Evolutionary conservation across 2,329 filamentous ascomycete genomes (phyloP).

Genomic region (Alternaria arbusti): DNA sequence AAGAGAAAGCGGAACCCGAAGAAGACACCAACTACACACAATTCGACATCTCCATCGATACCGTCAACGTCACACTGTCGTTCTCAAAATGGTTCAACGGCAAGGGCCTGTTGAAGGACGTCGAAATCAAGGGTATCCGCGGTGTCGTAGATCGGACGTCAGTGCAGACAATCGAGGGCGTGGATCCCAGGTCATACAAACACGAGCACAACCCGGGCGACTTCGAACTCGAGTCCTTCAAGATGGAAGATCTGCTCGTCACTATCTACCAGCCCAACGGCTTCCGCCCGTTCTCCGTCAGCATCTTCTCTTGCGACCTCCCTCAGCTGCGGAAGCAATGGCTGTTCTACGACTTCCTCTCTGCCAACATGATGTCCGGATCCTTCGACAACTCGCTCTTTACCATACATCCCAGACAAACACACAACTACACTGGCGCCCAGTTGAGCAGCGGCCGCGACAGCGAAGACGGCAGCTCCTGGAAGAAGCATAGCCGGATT

Average conservation of each 20-base stretch:
- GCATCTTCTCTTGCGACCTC: slow-evolving; percentile 94
- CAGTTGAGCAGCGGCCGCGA: slow-evolving; percentile 64
- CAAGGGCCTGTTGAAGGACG: slow-evolving; percentile 87
- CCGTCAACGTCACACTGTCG: slow-evolving; percentile 93
- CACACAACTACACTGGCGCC: slow-evolving; percentile 76
- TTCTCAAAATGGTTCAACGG: slow-evolving; percentile 99
- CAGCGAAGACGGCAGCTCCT: slow-evolving; percentile 70
- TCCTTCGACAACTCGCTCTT: slow-evolving; percentile 96
- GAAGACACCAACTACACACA: slow-evolving; percentile 98
- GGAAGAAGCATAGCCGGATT: slow-evolving; percentile 95
- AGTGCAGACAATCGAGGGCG: slow-evolving; percentile 72
- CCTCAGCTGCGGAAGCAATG: slow-evolving; percentile 93
- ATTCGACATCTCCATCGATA: slow-evolving; percentile 93
- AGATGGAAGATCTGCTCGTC: slow-evolving; percentile 89
- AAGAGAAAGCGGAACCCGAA: slow-evolving; percentile 58
- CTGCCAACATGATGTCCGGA: slow-evolving; percentile 93
- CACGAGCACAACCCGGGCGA: slow-evolving; percentile 89
- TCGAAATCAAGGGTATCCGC: slow-evolving; percentile 91
- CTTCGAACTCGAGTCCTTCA: slow-evolving; percentile 97
- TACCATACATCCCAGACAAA: slow-evolving; percentile 93
- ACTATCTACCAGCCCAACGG: slow-evolving; percentile 88
- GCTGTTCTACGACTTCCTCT: slow-evolving; percentile 97
- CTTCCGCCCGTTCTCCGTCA: slow-evolving; percentile 94
- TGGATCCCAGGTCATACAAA: slow-evolving; percentile 85
- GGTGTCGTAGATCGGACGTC: slow-evolving; percentile 91